phyloP scores from a whole-genome alignment of 176 grass and related monocot genomes.

The Zea luxurians region DNA sequence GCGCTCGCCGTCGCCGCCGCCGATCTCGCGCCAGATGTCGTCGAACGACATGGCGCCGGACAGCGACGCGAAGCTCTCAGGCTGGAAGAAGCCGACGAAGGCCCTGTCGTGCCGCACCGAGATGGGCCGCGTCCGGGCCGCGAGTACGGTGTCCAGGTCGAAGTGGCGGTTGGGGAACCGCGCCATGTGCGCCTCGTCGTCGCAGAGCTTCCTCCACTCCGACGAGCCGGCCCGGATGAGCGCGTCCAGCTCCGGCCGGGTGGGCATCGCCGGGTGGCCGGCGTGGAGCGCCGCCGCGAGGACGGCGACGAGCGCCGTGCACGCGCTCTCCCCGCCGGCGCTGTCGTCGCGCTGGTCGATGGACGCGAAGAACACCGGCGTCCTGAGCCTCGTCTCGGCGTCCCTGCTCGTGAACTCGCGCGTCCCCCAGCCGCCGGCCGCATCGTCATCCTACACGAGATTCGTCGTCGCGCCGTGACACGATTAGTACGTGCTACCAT shows the following conservation, averaged over 20 bases:
- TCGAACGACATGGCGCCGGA: slow-evolving; percentile 85
- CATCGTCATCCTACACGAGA: slow-evolving; percentile 43
- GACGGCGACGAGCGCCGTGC: slow-evolving; percentile 84
- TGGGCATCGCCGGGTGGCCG: slow-evolving; percentile 56
- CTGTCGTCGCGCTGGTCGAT: slow-evolving; percentile 92
- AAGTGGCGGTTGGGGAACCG: slow-evolving; percentile 91
- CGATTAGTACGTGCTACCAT: not conserved
- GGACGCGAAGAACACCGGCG: slow-evolving; percentile 83
- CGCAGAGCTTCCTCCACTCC: slow-evolving; percentile 82
- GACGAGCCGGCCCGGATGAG: slow-evolving; percentile 88
- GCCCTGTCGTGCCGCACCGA: slow-evolving; percentile 65
- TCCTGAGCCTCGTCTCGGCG: slow-evolving; percentile 66
- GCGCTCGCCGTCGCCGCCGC: slow-evolving; percentile 7
- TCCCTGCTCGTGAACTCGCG: slow-evolving; percentile 81
- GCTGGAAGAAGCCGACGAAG: slow-evolving; percentile 96
- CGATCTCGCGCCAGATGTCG: slow-evolving; percentile 79
- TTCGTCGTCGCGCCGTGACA: not conserved
- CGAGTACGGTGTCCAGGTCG: slow-evolving; percentile 84
- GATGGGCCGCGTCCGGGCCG: slow-evolving; percentile 57
- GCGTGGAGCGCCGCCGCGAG: slow-evolving; percentile 69
- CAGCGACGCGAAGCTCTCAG: slow-evolving; percentile 80
- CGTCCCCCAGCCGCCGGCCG: slow-evolving; percentile 53
- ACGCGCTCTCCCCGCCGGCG: slow-evolving; percentile 94
- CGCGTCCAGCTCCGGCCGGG: slow-evolving; percentile 56
- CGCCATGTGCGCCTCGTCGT: slow-evolving; percentile 47